These are phyloP conservation scores for Fusarium oligoseptatum DNA, from an alignment of 2,329 filamentous ascomycete genomes.

Conservation along the genomic window DNA sequence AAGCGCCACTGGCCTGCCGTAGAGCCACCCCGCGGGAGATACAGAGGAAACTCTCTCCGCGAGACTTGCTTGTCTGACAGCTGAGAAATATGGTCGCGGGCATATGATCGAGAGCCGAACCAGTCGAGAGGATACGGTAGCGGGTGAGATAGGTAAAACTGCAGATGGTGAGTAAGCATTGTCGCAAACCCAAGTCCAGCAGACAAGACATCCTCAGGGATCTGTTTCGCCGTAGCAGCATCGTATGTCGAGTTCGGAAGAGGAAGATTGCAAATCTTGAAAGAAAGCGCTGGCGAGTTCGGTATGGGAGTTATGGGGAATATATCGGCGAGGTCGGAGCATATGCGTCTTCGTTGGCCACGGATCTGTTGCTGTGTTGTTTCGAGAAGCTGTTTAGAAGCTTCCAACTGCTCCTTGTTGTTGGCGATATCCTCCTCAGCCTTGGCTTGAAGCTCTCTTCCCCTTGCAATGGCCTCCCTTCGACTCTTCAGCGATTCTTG, in stretches of 20 bases:
- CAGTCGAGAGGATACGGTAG: constrained; percentile 84
- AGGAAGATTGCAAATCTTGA: constrained; percentile 83
- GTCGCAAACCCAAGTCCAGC: constrained; percentile 87
- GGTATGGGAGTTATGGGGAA: constrained; percentile 81
- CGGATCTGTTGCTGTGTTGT: constrained; percentile 75
- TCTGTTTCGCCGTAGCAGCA: constrained; percentile 54
- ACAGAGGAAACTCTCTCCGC: constrained; percentile 84
- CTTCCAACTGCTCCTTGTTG: constrained; percentile 69
- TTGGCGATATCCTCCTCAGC: constrained; percentile 72
- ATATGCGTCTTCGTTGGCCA: constrained; percentile 89
- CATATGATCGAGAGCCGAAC: constrained; percentile 79
- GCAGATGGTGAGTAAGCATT: constrained; percentile 79
- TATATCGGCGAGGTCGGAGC: constrained; percentile 82
- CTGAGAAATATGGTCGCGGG: constrained; percentile 80
- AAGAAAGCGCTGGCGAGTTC: constrained; percentile 74
- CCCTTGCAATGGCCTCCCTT: constrained; percentile 75
- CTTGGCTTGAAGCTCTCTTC: constrained; percentile 69
- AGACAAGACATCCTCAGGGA: constrained; percentile 79
- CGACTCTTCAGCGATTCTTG: constrained; percentile 74
- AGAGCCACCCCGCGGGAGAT: constrained; percentile 72
- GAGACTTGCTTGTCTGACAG: constrained; percentile 61
- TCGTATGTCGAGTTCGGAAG: constrained; percentile 87
- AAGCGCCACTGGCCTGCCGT: constrained; percentile 85
- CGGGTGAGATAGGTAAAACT: constrained; percentile 83
- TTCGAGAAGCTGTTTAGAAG: constrained; percentile 67